A percentile compares a stretch with the other conserved stretches of the same genome.
Conservation (phyloP, 305 asterid species). For the Rubia tinctorum region DNA sequence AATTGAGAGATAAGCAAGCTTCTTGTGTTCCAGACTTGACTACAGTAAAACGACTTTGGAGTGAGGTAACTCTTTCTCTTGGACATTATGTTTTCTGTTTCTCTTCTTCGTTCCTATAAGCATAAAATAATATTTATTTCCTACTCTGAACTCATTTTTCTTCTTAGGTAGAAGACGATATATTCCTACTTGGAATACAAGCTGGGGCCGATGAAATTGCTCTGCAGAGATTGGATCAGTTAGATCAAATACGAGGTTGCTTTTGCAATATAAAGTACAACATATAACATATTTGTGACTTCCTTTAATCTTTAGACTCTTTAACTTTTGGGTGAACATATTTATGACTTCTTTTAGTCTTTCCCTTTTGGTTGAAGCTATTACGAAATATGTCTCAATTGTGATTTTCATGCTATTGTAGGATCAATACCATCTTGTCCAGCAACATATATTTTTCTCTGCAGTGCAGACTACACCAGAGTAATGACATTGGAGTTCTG, state of each 20-base stretch:
- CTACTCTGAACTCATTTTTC: constrained; percentile 11
- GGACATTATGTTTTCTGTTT: constrained; percentile 11
- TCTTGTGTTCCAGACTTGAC: constrained; percentile 69
- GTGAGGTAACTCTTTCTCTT: constrained; percentile 53
- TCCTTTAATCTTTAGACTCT: background rate
- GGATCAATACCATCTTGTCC: constrained; percentile 83
- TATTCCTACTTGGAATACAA: constrained; percentile 71
- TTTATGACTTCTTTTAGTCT: constrained; percentile 9
- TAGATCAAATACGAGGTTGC: constrained; percentile 77
- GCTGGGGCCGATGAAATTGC: constrained; percentile 59
- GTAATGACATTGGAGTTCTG: constrained; percentile 34
- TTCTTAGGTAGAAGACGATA: constrained; percentile 69
- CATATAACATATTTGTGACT: constrained; percentile 11
- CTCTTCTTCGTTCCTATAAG: constrained; percentile 14
- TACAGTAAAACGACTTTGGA: constrained; percentile 77
- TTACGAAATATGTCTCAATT: constrained; percentile 19
- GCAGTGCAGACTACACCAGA: constrained; percentile 69
- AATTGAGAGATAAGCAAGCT: constrained; percentile 65
- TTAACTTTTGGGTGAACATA: background rate
- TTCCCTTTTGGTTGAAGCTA: constrained; percentile 3
- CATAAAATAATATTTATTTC: constrained; percentile 21
- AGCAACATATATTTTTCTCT: constrained; percentile 80
- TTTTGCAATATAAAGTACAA: constrained; percentile 17
- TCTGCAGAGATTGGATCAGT: constrained; percentile 49
- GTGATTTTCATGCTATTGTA: constrained; percentile 28